Evolutionary conservation across 2,329 filamentous ascomycete species (phyloP).

Genomic region (Penicillium sclerotiorum): DNA sequence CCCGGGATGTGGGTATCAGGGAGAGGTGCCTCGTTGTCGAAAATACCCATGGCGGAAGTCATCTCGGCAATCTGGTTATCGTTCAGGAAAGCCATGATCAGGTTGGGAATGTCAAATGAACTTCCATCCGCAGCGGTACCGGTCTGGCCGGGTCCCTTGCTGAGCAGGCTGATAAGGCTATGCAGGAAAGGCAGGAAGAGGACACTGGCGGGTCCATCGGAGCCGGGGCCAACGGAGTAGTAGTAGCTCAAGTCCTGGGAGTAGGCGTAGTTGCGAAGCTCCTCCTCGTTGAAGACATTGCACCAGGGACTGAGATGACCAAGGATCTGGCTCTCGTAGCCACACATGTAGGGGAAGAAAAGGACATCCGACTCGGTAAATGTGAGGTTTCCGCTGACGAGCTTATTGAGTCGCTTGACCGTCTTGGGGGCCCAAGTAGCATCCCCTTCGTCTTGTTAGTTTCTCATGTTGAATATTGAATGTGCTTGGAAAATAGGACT

Average conservation of each 20-base stretch:
- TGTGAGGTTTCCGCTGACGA: constrained; percentile 57
- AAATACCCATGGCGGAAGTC: constrained; percentile 62
- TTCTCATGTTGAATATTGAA: background rate
- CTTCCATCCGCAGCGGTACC: constrained; percentile 42
- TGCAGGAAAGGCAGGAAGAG: constrained; percentile 66
- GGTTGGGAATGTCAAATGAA: constrained; percentile 53
- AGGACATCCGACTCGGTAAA: constrained; percentile 58
- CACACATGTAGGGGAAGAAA: constrained; percentile 69
- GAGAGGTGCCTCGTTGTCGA: constrained; percentile 58
- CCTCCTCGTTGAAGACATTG: constrained; percentile 61
- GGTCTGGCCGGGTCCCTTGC: constrained; percentile 53
- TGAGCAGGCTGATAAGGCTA: constrained; percentile 56
- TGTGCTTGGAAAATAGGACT: constrained; percentile 6
- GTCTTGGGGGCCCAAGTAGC: constrained; percentile 19
- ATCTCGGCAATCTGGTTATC: constrained; percentile 68
- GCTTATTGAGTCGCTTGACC: constrained; percentile 53
- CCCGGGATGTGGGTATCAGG: constrained; percentile 51
- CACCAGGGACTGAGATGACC: constrained; percentile 66
- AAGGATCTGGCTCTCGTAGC: constrained; percentile 69
- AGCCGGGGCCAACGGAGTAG: constrained; percentile 64
- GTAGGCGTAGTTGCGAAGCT: constrained; percentile 68
- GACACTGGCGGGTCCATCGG: constrained; percentile 48
- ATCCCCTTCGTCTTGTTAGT: constrained; percentile 12
- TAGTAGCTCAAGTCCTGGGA: constrained; percentile 69
- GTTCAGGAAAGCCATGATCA: constrained; percentile 66